Base-by-base conservation (phyloP, 768 basidiomycete species). In the Kwoniella botswanensis region DNA sequence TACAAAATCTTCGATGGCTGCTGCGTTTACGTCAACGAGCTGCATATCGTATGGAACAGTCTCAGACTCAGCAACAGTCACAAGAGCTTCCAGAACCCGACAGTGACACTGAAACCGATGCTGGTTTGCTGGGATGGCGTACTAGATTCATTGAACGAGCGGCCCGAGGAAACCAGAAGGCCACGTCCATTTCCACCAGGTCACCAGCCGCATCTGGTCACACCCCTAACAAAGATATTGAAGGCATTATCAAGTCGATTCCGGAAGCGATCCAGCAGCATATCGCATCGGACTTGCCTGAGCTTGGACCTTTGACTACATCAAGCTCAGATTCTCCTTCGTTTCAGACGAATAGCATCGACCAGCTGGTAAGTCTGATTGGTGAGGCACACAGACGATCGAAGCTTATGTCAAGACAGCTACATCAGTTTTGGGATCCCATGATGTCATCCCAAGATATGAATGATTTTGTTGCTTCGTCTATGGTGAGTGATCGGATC, bases 1-100 rank as follows among this genome's bases (percentile, higher is more conserved):
- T 72, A 2, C 70, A 71, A 24, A 77, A 77, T 55, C 68, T 70
- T 13, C 60, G 65, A 24, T 74, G 73, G 76, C 71, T 77, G 3
- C 44, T 71, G 3, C 71, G 74, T 12, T 42, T 77, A 24, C 73
- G 74, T 17, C 70, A 71, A 56, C 10, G 67, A 21, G 73, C 63
- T 2, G n/a, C 52, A 13, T 41, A 55, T 41, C 65, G 65, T 7
- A 66, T 57, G 22, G 65, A 57, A 18, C 65, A 57, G 11, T 56
- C 41, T 11, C 50, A 22, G 24, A 26, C 24, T 26, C 24, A 26
- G 41, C 53, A 42, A 24, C 65, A 43, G 15, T 17, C 54, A 5
- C 54, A 42, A 57, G 54, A 35, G 5, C 4, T 2, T 57, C 65
- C 56, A 44, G 53, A 55, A 17, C 65, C 65, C 13, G 65, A 66